Base-by-base conservation (phyloP, 768 basidiomycete genomes). In the Mycena kentingensis region DNA sequence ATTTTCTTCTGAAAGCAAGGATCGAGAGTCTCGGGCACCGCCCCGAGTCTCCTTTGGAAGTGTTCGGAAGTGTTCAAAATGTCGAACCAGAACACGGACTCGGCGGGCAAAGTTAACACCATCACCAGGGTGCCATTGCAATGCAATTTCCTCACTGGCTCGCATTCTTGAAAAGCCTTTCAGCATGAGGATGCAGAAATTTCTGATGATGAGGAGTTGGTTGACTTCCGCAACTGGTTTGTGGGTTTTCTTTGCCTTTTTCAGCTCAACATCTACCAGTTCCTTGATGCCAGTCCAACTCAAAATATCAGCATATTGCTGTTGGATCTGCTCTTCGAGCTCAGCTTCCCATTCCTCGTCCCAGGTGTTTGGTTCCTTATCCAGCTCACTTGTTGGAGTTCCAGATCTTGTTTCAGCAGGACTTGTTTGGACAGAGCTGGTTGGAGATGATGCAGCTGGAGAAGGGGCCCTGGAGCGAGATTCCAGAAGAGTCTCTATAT, bases 61-160 rank as follows among this genome's bases (percentile, higher is more conserved):
- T 31, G 67, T 63, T 51, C 70, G 63, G 44, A 73, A 75, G 15
- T 64, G 44, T 49, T 75, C 71, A 51, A 73, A 75, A 54, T 75
- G 70, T 4, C 60, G 52, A 37, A 70, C 67, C 10, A 75, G 61
- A 5, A 64, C 64, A 1, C 65, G 49, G 13, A 74, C 55, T 2
- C 55, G 49, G 4, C 64, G 54, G 0, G 71, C 64, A 62, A 70
- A 72, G 25, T 57, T 58, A 10, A 38, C 53, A 1, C 70, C 70
- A 19, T 64, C 37, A 1, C 62, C 60, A 36, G 71, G 65, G 54
- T 73, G 70, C 72, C 68, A 77, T 49, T 74, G 73, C 2, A 27
- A n/a, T 27, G 72, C 70, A 64, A 75, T 71, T 38, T 70, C 60
- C 15, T 51, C 3, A 43, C 73, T 74, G 10, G 70, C 71, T 0